Conservation (phyloP, 805 yeast species). For the Spathaspora boniae region DNA sequence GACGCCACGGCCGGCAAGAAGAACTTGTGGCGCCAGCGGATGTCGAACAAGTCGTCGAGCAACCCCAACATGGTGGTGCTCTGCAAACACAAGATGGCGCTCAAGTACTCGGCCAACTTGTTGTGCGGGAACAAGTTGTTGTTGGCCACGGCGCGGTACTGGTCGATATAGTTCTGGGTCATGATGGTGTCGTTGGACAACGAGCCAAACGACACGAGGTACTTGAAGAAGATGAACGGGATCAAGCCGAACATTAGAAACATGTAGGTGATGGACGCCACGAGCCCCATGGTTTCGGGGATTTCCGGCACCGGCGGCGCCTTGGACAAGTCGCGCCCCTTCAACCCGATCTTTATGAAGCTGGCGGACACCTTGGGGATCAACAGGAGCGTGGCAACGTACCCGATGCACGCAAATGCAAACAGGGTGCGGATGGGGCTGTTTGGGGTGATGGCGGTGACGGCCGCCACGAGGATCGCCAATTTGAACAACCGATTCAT, state of each 20-base stretch:
- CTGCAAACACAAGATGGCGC: conserved; percentile 80
- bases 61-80: conserved; percentile 82
- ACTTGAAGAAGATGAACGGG: conserved; percentile 82
- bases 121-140: conserved; percentile 65
- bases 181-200: conserved; percentile 33
- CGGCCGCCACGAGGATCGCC: conserved; percentile 13
- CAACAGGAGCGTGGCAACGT: conserved; percentile 51
- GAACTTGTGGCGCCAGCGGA: conserved; percentile 96
- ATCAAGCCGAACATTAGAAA: conserved; percentile 79
- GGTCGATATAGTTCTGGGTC: conserved; percentile 30
- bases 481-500: conserved; percentile 8
- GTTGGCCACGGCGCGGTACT: conserved; percentile 29
- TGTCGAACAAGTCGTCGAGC: conserved; percentile 92
- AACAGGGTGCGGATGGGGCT: conserved; percentile 56
- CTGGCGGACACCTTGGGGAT: conserved; percentile 67
- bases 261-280: conserved; percentile 76
- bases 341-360: conserved; percentile 76
- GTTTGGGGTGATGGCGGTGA: conserved; percentile 28
- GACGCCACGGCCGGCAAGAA: conserved; percentile 93
- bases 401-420: conserved; percentile 70
- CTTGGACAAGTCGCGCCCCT: conserved; percentile 82
- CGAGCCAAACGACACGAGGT: conserved; percentile 49
- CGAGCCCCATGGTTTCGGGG: conserved; percentile 93
- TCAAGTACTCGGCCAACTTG: conserved; percentile 78
- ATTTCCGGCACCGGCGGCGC: conserved; percentile 56